Base-by-base conservation (phyloP, 768 basidiomycete species). In the Lyophyllum shimeji region DNA sequence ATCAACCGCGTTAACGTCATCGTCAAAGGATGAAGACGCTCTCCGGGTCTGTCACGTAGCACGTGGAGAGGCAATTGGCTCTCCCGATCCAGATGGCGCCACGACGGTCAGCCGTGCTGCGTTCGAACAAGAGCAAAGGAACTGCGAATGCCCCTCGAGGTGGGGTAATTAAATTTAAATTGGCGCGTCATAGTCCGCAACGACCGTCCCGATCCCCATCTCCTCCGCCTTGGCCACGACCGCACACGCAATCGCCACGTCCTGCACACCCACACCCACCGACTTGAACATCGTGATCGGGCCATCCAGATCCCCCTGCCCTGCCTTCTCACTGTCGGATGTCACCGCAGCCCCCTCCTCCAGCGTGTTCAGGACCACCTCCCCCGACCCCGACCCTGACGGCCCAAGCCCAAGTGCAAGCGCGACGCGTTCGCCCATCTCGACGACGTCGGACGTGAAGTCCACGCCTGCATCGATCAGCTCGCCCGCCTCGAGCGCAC, bases 181-280 rank as follows among this genome's bases (percentile, higher is more conserved):
- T 31, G 45, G 50, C 5, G 48, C 31, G 59, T 85, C 84, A 62
- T 82, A 86, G 51, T 71, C 63, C 8, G 64, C 57, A 20, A 91
- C 71, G 0, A 63, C 52, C 0, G 73, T 82, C 7, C 92, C 90
- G 4, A 82, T 60, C 1, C 75, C 76, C 63, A 78, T 69, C 51
- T 73, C 64, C 61, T 83, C 72, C 1, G 93, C 92, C 50, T 76
- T 77, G 3, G 79, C 70, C 1, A 93, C 79, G 1, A 93, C 82
- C 2, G 87, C 81, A 52, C 72, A 77, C 9, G 91, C 85, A 55
- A 95, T 90, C 0, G 86, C 89, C 4, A 91, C 89, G 60, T 96
- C 94, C 63, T 95, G 93, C n/a, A 91, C 70, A 0, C 89, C 91
- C 6, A 94, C 70, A 1, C 94, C 93, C 5, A 95, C 94, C 0